phyloP scores from a whole-genome alignment of 371 early-diverging fungal species.

The Cokeromyces recurvatus region DNA sequence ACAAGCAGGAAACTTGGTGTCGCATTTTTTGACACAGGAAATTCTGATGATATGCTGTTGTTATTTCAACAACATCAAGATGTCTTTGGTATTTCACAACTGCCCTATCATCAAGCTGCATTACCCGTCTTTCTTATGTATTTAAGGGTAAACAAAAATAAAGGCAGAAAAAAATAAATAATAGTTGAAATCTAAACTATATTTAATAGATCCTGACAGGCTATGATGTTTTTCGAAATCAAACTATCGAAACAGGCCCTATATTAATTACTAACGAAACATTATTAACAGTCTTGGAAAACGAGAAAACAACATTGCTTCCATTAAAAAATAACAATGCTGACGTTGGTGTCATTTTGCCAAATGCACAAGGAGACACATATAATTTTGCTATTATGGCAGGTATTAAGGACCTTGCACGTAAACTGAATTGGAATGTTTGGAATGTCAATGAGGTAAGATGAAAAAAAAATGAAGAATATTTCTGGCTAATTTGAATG shows the following conservation, averaged over 20 bases:
- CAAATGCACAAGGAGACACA: slow-evolving; percentile 23
- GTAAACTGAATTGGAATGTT: slow-evolving; percentile 24
- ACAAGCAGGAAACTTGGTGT: not conserved
- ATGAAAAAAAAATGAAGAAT: not conserved
- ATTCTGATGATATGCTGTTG: slow-evolving; percentile 10
- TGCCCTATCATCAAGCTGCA: slow-evolving; percentile 45
- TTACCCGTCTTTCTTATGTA: slow-evolving; percentile 42
- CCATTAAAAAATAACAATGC: slow-evolving; percentile 14
- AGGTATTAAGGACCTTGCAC: slow-evolving; percentile 17
- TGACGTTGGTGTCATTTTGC: slow-evolving; percentile 13
- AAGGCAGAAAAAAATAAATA: not conserved
- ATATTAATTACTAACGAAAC: slow-evolving; percentile 23
- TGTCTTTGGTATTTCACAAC: slow-evolving; percentile 31
- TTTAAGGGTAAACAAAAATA: slow-evolving; percentile 17
- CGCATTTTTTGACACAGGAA: slow-evolving; percentile 14
- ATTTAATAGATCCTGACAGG: slow-evolving; percentile 27
- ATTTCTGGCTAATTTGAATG: not conserved
- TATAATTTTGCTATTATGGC: slow-evolving; percentile 20
- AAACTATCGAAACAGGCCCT: slow-evolving; percentile 31
- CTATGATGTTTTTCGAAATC: slow-evolving; percentile 22
- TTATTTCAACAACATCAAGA: slow-evolving; percentile 24
- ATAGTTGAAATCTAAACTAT: slow-evolving; percentile 9
- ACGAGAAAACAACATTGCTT: slow-evolving; percentile 25
- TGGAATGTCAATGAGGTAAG: slow-evolving; percentile 15
- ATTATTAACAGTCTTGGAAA: slow-evolving; percentile 13